A percentile compares a stretch with the other conserved stretches of the same genome.
Evolutionary conservation across 495 filamentous ascomycete species (phyloP).

Genomic region (Bacidia gigantensis): DNA sequence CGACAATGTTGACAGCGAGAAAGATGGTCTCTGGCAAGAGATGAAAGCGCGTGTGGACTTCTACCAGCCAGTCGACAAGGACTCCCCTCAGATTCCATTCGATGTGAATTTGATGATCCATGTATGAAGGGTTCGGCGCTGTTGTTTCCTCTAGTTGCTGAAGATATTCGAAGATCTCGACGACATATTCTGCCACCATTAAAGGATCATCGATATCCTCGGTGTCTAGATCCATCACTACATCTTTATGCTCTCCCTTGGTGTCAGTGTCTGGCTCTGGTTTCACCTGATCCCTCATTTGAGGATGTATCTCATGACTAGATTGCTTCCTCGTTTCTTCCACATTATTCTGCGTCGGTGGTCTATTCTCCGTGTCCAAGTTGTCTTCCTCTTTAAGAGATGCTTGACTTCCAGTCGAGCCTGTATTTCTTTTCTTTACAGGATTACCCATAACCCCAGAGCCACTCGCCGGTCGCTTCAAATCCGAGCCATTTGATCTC

Average conservation of each 20-base stretch:
- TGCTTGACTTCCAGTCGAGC: slow-evolving; percentile 34
- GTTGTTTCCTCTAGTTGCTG: slow-evolving; percentile 71
- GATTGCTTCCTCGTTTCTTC: slow-evolving; percentile 21
- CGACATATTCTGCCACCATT: slow-evolving; percentile 96
- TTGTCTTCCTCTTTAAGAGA: slow-evolving; percentile 44
- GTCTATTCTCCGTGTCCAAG: slow-evolving; percentile 39
- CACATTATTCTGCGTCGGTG: slow-evolving; percentile 36
- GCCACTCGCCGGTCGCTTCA: slow-evolving; percentile 60
- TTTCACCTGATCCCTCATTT: slow-evolving; percentile 22
- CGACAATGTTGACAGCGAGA: slow-evolving; percentile 93
- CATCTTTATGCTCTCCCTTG: slow-evolving; percentile 31
- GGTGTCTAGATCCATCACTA: slow-evolving; percentile 56
- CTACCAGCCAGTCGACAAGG: slow-evolving; percentile 94
- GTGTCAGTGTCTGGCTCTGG: slow-evolving; percentile 21
- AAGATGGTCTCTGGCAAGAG: slow-evolving; percentile 96
- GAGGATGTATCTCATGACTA: slow-evolving; percentile 17
- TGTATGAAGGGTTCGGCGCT: slow-evolving; percentile 83
- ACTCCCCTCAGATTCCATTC: slow-evolving; percentile 99
- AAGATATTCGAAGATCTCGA: slow-evolving; percentile 95
- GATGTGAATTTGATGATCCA: slow-evolving; percentile 80
- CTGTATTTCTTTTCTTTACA: slow-evolving; percentile 49
- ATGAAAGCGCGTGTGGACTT: slow-evolving; percentile 94
- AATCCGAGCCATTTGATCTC: slow-evolving; percentile 39
- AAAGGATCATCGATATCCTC: slow-evolving; percentile 87
- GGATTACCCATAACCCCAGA: slow-evolving; percentile 46